Base-by-base conservation (phyloP, 169 alveolate species). In the Plasmodium reichenowi region DNA sequence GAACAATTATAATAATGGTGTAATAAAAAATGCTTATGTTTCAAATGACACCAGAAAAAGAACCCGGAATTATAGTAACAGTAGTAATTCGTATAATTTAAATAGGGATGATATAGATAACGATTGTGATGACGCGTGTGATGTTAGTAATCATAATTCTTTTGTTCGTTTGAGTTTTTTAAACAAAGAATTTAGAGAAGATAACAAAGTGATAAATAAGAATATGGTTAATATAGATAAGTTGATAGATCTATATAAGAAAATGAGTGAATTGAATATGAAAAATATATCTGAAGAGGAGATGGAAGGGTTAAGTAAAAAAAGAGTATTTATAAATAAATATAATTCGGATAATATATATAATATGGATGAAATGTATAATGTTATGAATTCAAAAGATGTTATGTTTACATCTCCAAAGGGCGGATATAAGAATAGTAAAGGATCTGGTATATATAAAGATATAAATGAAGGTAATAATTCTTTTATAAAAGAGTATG, bases 251-350 rank as follows among this genome's bases (percentile, higher is more conserved):
- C 7, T 78, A 8, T 78, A 78, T 32, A 38, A 43, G 6, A 54
- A 52, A 22, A 78, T 78, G 89, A 78, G 80, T 24, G 80, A 78
- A 32, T 8, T 78, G 2, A 58, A 78, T 66, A 78, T 2, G 24
- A 64, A 67, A 22, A 63, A 56, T 17, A 58, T 20, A 17, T 58
- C n/a, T 3, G 56, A 9, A 17, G 43, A 20, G 9, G 32, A 48
- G 10, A 2, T n/a, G 13, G 13, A n/a, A 60, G 13, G 2, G 15
- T 2, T 8, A 12, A 2, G 5, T 26, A 26, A 2, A 26, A 26
- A 2, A 26, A 26, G 4, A 26, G 22, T 2, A 32, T 2, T 8
- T 22, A 1, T 8, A n/a, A n/a, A 48, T 17, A 58, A 24, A 20
- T 15, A 26, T 6, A 15, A 24, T 0, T 6, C 45, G 0, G 74